Evolutionary conservation across 192 early-diverging fungal species (phyloP).

Genomic region (Funneliformis mosseae): DNA sequence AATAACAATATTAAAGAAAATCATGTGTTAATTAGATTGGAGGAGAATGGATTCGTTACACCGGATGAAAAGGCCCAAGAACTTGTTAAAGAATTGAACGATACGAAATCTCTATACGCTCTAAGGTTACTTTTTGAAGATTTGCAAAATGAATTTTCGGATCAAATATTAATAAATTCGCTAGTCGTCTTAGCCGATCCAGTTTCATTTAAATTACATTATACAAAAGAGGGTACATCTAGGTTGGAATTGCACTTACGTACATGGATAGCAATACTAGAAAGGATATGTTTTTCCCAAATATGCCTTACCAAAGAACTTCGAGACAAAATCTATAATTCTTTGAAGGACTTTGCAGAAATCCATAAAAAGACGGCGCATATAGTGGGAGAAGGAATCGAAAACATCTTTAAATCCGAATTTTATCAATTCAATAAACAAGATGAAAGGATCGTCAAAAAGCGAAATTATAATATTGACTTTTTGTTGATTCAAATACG

Average conservation of each 20-base stretch:
- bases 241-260: background rate
- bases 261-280: background rate
- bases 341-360: background rate
- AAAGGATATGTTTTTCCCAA: background rate
- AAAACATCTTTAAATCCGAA: too few relatives aligned
- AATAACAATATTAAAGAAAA: too few relatives aligned
- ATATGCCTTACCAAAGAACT: background rate
- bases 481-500: background rate
- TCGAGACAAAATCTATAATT: background rate
- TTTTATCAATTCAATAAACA: background rate
- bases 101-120: background rate
- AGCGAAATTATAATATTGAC: conserved; percentile 8
- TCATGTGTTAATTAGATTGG: too few relatives aligned
- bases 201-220: background rate
- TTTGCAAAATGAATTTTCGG: too few relatives aligned
- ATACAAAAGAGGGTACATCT: background rate
- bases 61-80: too few relatives aligned
- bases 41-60: too few relatives aligned
- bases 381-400: background rate
- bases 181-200: background rate
- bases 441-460: too few relatives aligned
- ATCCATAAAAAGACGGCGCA: background rate
- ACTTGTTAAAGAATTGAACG: background rate
- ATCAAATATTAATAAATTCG: background rate
- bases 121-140: too few relatives aligned